A percentile compares a stretch with the other conserved stretches of the same genome.
Conservation (phyloP, 2,329 filamentous ascomycete species). For the Aspergillus candidus region DNA sequence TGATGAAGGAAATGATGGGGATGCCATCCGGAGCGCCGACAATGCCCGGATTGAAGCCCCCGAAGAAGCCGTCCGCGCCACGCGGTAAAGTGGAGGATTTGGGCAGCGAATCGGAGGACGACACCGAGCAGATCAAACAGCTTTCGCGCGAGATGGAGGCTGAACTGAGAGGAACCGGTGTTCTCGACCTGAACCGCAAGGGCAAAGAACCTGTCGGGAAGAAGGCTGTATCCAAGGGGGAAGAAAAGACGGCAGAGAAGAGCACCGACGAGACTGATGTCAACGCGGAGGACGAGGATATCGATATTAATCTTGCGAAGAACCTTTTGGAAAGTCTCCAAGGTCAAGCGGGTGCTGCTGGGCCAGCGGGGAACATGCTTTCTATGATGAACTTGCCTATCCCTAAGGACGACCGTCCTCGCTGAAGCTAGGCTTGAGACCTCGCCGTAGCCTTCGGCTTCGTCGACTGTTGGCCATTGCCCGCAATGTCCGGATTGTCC, state of each 20-base stretch:
- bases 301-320: slow-evolving; percentile 81
- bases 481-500: too few relatives aligned
- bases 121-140: slow-evolving; percentile 52
- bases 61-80: slow-evolving; percentile 16
- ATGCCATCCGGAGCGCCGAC: slow-evolving; percentile 58
- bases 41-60: slow-evolving; percentile 22
- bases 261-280: slow-evolving; percentile 16
- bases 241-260: slow-evolving; percentile 18
- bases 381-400: slow-evolving; percentile 77
- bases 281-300: slow-evolving; percentile 54
- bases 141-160: slow-evolving; percentile 43
- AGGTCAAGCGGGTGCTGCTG: slow-evolving; percentile 75
- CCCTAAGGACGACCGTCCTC: slow-evolving; percentile 62
- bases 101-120: slow-evolving; percentile 47
- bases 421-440: slow-evolving; percentile 2
- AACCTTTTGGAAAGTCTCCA: slow-evolving; percentile 93
- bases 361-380: slow-evolving; percentile 81
- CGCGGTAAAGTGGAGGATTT: slow-evolving; percentile 42
- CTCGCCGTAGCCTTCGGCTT: too few relatives aligned
- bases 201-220: slow-evolving; percentile 13
- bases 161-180: slow-evolving; percentile 42
- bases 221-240: slow-evolving; percentile 23
- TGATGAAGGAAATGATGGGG: slow-evolving; percentile 93
- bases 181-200: slow-evolving; percentile 34
- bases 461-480: too few relatives aligned